These are phyloP conservation scores for Plasmodium inui DNA, from an alignment of 169 alveolate species.

Conservation along the genomic window DNA sequence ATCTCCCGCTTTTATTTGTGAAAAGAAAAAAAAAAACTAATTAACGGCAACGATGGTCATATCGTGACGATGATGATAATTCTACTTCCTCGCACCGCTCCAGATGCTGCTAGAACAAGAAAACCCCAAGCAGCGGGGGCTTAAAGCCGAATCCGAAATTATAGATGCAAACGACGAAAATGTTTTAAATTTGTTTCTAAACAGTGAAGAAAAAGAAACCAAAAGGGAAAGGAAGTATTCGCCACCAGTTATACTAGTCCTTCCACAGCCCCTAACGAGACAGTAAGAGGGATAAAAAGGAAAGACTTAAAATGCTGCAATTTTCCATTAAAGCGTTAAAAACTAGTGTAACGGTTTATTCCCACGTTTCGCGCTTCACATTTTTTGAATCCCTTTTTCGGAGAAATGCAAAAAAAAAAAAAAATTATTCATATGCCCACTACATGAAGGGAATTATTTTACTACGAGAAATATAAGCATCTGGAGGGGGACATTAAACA, in stretches of 20 bases:
- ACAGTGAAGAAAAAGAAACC: neutral
- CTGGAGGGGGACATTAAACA: constrained; percentile 4
- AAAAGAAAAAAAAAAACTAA: neutral
- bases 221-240: neutral
- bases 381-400: neutral
- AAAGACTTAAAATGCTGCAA: neutral
- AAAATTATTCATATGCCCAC: neutral
- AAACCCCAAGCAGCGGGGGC: neutral
- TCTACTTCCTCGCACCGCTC: neutral
- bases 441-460: constrained; percentile 36
- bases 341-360: neutral
- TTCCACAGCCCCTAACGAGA: constrained; percentile 41
- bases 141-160: constrained; percentile 30
- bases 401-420: neutral
- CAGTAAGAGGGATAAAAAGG: constrained; percentile 17
- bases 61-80: neutral
- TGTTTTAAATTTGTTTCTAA: constrained; percentile 40
- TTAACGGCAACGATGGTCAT: neutral
- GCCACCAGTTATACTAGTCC: constrained; percentile 42
- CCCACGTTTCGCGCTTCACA: neutral
- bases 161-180: constrained; percentile 58
- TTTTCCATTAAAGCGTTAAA: neutral
- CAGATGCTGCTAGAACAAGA: constrained; percentile 23
- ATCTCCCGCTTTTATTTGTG: neutral
- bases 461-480: constrained; percentile 43